These are phyloP conservation scores for Aureobasidium sp. DNA, from an alignment of 2,329 filamentous ascomycete genomes.

Conservation along the genomic window DNA sequence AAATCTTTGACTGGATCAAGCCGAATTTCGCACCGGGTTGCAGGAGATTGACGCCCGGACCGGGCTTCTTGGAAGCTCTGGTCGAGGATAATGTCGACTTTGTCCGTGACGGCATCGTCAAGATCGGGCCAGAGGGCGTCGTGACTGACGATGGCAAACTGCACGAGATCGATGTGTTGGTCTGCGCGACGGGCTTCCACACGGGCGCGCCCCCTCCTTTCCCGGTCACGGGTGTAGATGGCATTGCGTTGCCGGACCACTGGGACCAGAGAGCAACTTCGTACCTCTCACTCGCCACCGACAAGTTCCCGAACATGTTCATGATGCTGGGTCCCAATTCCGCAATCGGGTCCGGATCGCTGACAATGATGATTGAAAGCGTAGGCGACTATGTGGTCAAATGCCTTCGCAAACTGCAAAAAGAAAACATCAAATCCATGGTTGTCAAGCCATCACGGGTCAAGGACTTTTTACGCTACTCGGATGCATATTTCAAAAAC, in stretches of 20 bases:
- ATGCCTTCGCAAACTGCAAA: conserved; percentile 19
- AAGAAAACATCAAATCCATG: conserved; percentile 38
- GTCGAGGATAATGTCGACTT: conserved; percentile 40
- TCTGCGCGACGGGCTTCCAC: conserved; percentile 37
- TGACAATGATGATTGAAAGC: conserved; percentile 38
- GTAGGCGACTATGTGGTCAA: conserved; percentile 31
- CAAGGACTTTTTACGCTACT: conserved; percentile 43
- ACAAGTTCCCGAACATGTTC: conserved; percentile 34
- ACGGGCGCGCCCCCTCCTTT: conserved; percentile 34
- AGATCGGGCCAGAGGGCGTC: conserved; percentile 33
- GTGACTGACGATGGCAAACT: conserved; percentile 35
- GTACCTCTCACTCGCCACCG: conserved; percentile 21
- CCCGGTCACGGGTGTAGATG: conserved; percentile 29
- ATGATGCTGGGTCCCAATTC: conserved; percentile 38
- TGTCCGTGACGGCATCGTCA: conserved; percentile 34
- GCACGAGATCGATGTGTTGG: conserved; percentile 37
- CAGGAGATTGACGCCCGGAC: conserved; percentile 44
- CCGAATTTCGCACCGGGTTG: conserved; percentile 42
- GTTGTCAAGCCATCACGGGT: conserved; percentile 42
- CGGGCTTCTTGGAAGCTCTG: conserved; percentile 47
- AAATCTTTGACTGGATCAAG: conserved; percentile 36
- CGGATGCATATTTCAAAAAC: conserved; percentile 38
- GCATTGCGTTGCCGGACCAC: conserved; percentile 28
- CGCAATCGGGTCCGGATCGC: conserved; percentile 34
- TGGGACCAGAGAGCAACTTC: conserved; percentile 29